Conservation (phyloP, 2,329 filamentous ascomycete genomes). For the Trichoderma endophyticum region DNA sequence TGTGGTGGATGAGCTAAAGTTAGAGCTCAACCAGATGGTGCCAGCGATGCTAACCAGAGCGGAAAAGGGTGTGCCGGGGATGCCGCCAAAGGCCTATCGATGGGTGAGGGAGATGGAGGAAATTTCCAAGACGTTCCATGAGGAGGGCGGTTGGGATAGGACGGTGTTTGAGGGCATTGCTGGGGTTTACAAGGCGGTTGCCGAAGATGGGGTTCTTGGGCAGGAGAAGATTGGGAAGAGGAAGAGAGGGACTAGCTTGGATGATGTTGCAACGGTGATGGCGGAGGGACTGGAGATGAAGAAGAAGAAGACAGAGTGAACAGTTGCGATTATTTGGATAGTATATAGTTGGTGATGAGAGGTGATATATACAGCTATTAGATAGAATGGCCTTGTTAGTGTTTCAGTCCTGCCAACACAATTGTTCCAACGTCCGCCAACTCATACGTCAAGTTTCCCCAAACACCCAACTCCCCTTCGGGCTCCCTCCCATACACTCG, state of each 20-base stretch:
- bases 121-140: conserved; percentile 63
- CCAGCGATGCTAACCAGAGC: conserved; percentile 47
- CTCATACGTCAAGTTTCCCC: conserved; percentile 4
- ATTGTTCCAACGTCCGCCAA: conserved; percentile 21
- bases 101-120: conserved; percentile 78
- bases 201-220: conserved; percentile 59
- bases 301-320: conserved; percentile 35
- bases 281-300: conserved; percentile 47
- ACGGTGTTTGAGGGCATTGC: conserved; percentile 59
- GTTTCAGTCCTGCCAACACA: conserved; percentile 5
- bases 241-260: conserved; percentile 52
- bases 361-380: conserved; percentile 6
- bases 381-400: neutral
- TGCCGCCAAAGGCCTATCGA: conserved; percentile 72
- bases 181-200: conserved; percentile 58
- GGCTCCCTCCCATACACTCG: conserved; percentile 27
- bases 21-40: conserved; percentile 50
- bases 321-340: neutral
- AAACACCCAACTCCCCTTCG: neutral
- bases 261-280: conserved; percentile 54
- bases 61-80: conserved; percentile 51
- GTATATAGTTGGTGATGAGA: neutral
- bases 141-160: conserved; percentile 60
- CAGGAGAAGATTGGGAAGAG: conserved; percentile 56
- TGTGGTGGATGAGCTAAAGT: conserved; percentile 57